A percentile compares a stretch with the other conserved stretches of the same genome.
Evolutionary conservation across 140 eudicot genomes (phyloP).

Genomic region (Ambrosia hybrid): DNA sequence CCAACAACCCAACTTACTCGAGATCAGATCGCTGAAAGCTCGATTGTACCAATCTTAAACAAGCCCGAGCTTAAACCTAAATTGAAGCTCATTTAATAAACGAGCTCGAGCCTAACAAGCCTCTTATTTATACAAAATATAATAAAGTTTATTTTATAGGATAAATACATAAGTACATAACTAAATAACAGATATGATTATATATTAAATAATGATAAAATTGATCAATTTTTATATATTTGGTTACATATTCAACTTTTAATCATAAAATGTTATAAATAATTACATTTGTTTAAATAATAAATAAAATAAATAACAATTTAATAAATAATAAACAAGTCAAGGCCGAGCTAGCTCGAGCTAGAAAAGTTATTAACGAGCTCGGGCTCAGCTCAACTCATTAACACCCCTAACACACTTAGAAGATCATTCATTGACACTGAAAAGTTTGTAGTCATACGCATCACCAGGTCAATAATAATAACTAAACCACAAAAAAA

Average conservation of each 20-base stretch:
- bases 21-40: background rate
- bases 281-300: no score
- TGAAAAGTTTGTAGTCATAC: background rate
- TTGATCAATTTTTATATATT: no score
- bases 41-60: background rate
- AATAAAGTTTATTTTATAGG: no score
- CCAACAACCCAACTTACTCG: background rate
- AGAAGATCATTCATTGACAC: background rate
- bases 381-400: background rate
- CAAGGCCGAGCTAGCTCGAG: background rate
- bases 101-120: background rate
- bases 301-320: no score
- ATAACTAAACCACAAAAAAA: background rate
- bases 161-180: no score
- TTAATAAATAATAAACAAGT: background rate
- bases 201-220: background rate
- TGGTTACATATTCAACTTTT: background rate
- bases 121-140: no score
- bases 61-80: background rate
- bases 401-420: background rate
- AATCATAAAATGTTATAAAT: no score
- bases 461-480: conserved; percentile 1
- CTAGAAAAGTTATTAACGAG: background rate
- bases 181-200: background rate
- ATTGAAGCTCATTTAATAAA: background rate